Evolutionary conservation across 2,329 filamentous ascomycete genomes (phyloP).

Genomic region (Arthroderma uncinatum): DNA sequence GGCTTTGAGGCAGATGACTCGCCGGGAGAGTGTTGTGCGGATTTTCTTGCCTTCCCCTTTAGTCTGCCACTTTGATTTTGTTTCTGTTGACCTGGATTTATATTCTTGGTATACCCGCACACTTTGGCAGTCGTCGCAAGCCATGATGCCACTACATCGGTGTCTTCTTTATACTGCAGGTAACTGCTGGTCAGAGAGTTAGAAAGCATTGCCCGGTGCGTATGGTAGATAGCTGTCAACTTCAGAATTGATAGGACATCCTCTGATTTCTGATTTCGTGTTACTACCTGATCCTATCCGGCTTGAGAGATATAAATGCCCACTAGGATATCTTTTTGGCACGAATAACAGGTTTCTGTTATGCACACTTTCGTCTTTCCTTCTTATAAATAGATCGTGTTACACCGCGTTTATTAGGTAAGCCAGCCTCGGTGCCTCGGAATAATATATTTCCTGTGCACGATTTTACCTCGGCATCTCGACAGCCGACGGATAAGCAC

Average conservation of each 20-base stretch:
- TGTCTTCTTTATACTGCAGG: conserved; percentile 22
- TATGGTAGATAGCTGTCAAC: no score
- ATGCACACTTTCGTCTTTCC: no score
- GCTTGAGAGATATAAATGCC: no score
- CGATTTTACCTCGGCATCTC: background rate
- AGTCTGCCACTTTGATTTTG: background rate
- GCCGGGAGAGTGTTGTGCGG: background rate
- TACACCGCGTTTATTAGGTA: no score
- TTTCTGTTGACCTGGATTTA: conserved; percentile 8
- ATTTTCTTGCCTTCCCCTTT: background rate
- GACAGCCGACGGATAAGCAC: no score
- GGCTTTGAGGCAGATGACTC: background rate
- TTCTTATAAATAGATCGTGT: no score
- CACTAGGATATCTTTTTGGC: no score
- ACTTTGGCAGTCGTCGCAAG: conserved; percentile 20
- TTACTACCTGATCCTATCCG: no score
- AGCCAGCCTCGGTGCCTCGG: background rate
- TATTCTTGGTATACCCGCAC: conserved; percentile 15
- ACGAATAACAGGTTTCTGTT: no score
- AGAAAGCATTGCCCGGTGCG: conserved; percentile 14
- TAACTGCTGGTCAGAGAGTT: conserved; percentile 18
- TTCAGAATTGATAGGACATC: no score
- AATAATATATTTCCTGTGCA: background rate
- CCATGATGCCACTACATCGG: conserved; percentile 21
- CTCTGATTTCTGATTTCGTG: no score